Evolutionary conservation across 2,329 filamentous ascomycete genomes (phyloP).

Genomic region (Nigrospora osmanthi): DNA sequence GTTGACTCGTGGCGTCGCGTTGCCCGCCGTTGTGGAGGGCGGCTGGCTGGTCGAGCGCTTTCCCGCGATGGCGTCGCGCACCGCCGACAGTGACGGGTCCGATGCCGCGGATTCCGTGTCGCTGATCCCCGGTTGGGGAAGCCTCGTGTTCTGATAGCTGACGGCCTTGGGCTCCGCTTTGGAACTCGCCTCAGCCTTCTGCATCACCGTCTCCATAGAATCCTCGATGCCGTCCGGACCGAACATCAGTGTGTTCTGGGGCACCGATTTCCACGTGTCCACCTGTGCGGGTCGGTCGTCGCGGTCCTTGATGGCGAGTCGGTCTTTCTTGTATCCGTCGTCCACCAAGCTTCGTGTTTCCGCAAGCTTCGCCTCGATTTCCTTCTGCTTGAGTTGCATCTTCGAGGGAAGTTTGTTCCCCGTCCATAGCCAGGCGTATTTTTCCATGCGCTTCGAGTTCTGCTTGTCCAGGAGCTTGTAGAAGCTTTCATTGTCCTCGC

Average conservation of each 20-base stretch:
- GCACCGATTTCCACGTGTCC: conserved; percentile 65
- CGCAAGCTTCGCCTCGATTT: conserved; percentile 46
- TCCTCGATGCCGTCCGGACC: conserved; percentile 58
- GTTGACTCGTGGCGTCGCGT: conserved; percentile 83
- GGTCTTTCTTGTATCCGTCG: conserved; percentile 49
- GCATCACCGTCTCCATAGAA: conserved; percentile 50
- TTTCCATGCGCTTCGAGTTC: conserved; percentile 75
- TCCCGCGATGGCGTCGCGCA: conserved; percentile 78
- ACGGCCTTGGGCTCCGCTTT: conserved; percentile 70
- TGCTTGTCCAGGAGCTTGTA: conserved; percentile 87
- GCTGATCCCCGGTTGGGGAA: conserved; percentile 43
- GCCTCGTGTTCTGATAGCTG: conserved; percentile 75
- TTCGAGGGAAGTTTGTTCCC: conserved; percentile 83
- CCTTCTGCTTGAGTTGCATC: conserved; percentile 62
- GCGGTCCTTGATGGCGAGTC: conserved; percentile 56
- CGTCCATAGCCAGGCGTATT: conserved; percentile 82
- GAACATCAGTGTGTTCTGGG: conserved; percentile 88
- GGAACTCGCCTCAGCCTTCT: conserved; percentile 63
- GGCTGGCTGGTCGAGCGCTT: conserved; percentile 54
- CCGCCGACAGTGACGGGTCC: conserved; percentile 72
- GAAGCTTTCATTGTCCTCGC: conserved; percentile 96
- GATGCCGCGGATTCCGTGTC: conserved; percentile 40
- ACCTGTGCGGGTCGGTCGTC: conserved; percentile 69
- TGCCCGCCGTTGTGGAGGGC: conserved; percentile 52
- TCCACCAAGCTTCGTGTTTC: conserved; percentile 40